These are phyloP conservation scores for Aspergillus carlsbadensis DNA, from an alignment of 495 filamentous ascomycete species.

Conservation along the genomic window DNA sequence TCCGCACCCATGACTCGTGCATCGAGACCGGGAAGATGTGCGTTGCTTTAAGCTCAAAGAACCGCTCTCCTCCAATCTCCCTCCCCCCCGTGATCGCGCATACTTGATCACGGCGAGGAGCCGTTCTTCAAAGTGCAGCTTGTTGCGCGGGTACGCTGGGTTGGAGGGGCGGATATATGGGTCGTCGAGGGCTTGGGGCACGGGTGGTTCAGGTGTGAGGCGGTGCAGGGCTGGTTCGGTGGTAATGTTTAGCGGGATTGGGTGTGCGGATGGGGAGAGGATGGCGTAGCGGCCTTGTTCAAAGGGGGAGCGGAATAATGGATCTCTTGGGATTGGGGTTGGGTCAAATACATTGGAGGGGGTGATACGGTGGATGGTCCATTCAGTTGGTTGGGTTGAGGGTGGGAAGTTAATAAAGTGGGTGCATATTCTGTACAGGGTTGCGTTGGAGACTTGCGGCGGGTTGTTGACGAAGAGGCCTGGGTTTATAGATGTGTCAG, in stretches of 20 bases:
- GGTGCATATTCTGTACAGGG: not conserved
- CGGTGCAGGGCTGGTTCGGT: not conserved
- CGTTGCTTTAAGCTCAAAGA: not conserved
- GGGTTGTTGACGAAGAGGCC: not conserved
- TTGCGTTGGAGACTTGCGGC: not conserved
- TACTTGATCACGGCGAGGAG: not conserved
- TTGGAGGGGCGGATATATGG: not conserved
- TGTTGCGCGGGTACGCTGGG: not conserved
- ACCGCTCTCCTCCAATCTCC: not conserved
- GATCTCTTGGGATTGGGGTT: not conserved
- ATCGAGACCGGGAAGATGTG: not conserved
- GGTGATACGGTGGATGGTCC: not conserved
- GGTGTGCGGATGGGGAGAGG: not conserved
- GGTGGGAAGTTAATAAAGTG: not conserved
- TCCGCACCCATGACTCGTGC: not conserved
- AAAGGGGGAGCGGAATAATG: not conserved
- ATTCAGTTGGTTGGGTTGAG: not conserved
- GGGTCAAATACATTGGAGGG: not conserved
- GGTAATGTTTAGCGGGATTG: not conserved
- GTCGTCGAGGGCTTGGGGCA: not conserved
- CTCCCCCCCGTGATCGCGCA: not conserved
- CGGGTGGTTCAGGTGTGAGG: not conserved
- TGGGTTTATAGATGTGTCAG: not conserved
- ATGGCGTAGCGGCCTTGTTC: not conserved
- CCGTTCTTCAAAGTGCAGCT: not conserved